Base-by-base conservation (phyloP, 495 filamentous ascomycete genomes). In the Podospora tetraspora region DNA sequence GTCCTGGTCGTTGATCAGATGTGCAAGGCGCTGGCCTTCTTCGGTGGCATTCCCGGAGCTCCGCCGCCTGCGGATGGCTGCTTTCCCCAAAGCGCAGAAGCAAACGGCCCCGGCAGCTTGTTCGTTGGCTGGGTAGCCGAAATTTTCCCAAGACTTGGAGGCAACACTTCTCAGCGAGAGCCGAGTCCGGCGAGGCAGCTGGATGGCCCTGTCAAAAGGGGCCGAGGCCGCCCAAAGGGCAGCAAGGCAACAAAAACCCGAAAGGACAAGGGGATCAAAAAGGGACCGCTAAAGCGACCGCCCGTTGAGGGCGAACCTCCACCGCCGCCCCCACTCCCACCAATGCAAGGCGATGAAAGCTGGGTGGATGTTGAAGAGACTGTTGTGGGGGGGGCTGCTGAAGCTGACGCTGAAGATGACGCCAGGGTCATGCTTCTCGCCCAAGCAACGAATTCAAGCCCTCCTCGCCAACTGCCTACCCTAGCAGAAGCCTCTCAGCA, bases 121-220 rank as follows among this genome's bases (percentile, higher is more conserved):
- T 86, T 87, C 72, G 80, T 87, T 37, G 85, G 85, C 10, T 87
- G 85, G 85, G 76, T 87, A 43, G 78, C 84, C 11, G 85, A 87
- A 63, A 86, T 87, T 66, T 87, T 87, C 66, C 85, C 85, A 29
- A 79, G 78, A 63, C 71, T 84, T 25, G 76, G 72, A 57, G 70
- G 72, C 16, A 75, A 74, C 34, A 64, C 63, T 10, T 60, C 37
- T 16, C 72, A 72, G 57, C 72, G 63, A 52, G 67, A 58, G 16
- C 60, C 68, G 62, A 75, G 65, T 63, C 75, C 74, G 58, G 69
- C 62, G n/a, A 62, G 69, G 8, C 74, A 72, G 29, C 69, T 68
- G 57, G 72, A 71, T 16, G 37, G 37, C 37, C 24, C 73, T 2
- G 34, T 70, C 12, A 80, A 76, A 63, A 76, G 83, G 52, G 78